Base-by-base conservation (phyloP, 1,284 basidiomycete species). In the Trichosporon sp. region DNA sequence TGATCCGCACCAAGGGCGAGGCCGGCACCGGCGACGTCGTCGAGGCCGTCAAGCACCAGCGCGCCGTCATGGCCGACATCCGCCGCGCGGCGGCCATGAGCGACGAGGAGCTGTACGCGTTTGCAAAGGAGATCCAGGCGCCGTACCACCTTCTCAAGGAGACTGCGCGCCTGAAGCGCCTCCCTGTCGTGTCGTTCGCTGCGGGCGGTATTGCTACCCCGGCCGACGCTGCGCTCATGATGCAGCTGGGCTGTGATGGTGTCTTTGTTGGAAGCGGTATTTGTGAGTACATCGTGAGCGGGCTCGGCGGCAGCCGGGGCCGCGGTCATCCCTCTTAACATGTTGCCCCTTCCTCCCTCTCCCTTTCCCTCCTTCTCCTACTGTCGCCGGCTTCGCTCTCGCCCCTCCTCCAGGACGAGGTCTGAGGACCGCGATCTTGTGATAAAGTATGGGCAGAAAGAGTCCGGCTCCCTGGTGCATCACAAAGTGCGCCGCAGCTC, bases 141-240 rank as follows among this genome's bases (percentile, higher is more conserved):
- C 96, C 95, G n/a, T 96, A 91, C 84, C 95, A 99, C 81, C 84
- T 99, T 23, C 84, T 99, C 69, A 97, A 98, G 83, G 95, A 99
- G 83, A 92, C 92, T 1, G 94, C 95, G 11, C 85, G 94, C 59
- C 83, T 96, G 71, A 96, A 97, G 83, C 86, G 91, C 61, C 84
- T 99, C 54, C 95, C 95, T 1, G 95, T 98, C 19, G 96, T 86
- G 67, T 74, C 75, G 73, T 95, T 94, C 78, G 92, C 92, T n/a
- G 94, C 95, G 58, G 95, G 95, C 66, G 95, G 95, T 69, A 87
- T 99, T 64, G 95, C 96, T 58, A 98, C 95, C 5, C 95, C 95
- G 57, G 94, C 78, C 69, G 95, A 99, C 79, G 96, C 95, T 23
- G 96, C 96, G 3, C 82, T 99, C 69, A 97, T 99, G 95, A 99